Percentiles rank a stretch among this genome's conserved stretches.
These are phyloP conservation scores for Diaporthe aspalathi DNA, from an alignment of 2,329 filamentous ascomycete genomes.

Conservation along the genomic window DNA sequence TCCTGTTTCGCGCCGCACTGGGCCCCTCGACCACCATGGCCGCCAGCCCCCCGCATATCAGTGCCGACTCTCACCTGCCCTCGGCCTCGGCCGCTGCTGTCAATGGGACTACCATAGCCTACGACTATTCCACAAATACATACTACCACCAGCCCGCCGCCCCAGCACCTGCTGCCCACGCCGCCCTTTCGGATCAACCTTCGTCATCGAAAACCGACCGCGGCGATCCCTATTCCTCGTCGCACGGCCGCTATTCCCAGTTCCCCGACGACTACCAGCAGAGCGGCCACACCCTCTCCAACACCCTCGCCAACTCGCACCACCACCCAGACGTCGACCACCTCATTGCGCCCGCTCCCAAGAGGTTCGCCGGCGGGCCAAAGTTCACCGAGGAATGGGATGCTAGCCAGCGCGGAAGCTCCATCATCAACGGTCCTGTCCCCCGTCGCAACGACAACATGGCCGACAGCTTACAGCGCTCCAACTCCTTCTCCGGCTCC, in stretches of 20 bases:
- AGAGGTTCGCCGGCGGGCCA: slow-evolving; percentile 55
- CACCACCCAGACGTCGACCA: slow-evolving; percentile 33
- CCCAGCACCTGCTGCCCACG: slow-evolving; percentile 18
- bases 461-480: slow-evolving; percentile 64
- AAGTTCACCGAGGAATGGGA: slow-evolving; percentile 80
- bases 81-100: slow-evolving; percentile 31
- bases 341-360: slow-evolving; percentile 41
- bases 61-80: slow-evolving; percentile 1
- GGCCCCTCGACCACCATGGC: slow-evolving; percentile 29
- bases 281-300: slow-evolving; percentile 37
- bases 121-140: slow-evolving; percentile 15
- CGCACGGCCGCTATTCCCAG: slow-evolving; percentile 12
- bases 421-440: slow-evolving; percentile 65
- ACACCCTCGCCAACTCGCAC: slow-evolving; percentile 42
- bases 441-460: slow-evolving; percentile 35
- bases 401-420: slow-evolving; percentile 74
- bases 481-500: slow-evolving; percentile 69
- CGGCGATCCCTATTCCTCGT: slow-evolving; percentile 29
- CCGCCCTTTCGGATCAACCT: slow-evolving; percentile 24
- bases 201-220: slow-evolving; percentile 32
- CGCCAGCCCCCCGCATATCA: slow-evolving; percentile 31
- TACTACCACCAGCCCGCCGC: slow-evolving; percentile 24
- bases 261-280: slow-evolving; percentile 14
- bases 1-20: slow-evolving; percentile 10
- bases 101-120: slow-evolving; percentile 32